Base-by-base conservation (phyloP, 2,329 filamentous ascomycete genomes). In the Conoideocrella luteorostrata region DNA sequence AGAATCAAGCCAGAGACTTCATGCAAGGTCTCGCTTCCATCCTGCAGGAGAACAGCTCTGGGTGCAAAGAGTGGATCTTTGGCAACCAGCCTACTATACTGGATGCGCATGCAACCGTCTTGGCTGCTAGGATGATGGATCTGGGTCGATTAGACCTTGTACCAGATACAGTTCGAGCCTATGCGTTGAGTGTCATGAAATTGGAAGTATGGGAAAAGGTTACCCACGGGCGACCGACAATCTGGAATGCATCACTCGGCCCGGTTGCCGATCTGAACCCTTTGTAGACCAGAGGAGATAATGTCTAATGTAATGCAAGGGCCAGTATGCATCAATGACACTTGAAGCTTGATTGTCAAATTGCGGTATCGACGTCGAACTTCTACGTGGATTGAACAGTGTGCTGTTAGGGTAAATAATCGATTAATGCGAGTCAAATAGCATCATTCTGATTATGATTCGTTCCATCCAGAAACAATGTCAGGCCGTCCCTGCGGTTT, bases 11-110 rank as follows among this genome's bases (percentile, higher is more conserved):
- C 7, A 40, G 45, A 9, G 48, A 44, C 4, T 55, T 61, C 22
- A 51, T 60, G 44, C 38, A 50, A 17, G 49, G 52, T 3, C 29
- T 61, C 11, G 48, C 49, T 5, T 41, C 39, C 3, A 22, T 54
- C 5, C 43, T 56, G 7, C 38, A 35, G n/a, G 32, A 50, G 34
- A 30, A 50, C 20, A 38, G 38, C n/a, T 39, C 41, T 4, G 43
- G 21, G 6, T 49, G 41, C 11, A 49, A 46, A 21, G 42, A 40
- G 7, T 62, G 57, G 55, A 54, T 61, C 21, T 59, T 61, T 33
- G 57, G 56, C 10, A 47, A 47, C 7, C 45, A 47, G 24, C 58
- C 57, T 7, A 60, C 57, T 2, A 56, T 62, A n/a, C 34, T 59
- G 21, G 58, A 62, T 33, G 59, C 55, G 13, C 53, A 60, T 34